Conservation (phyloP, 306 rosid species). For the Quercus gilva region DNA sequence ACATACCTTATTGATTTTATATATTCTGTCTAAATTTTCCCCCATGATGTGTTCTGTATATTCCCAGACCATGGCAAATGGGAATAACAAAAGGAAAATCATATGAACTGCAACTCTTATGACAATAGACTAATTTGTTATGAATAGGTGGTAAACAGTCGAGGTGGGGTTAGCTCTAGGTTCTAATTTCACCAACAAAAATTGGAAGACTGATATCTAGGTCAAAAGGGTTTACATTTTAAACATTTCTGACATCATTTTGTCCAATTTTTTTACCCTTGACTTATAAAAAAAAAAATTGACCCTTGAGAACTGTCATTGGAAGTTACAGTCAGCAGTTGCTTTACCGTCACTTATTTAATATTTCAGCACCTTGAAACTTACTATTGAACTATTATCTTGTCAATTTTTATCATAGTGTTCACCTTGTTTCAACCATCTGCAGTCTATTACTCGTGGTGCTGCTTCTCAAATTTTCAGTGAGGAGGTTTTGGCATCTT, state of each 20-base stretch:
- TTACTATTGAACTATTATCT: neutral
- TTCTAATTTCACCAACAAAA: neutral
- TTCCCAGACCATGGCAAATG: neutral
- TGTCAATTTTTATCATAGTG: neutral
- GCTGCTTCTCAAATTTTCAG: constrained; percentile 61
- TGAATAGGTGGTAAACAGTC: neutral
- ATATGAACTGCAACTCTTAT: neutral
- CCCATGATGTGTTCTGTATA: neutral
- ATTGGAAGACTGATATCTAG: neutral
- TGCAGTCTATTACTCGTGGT: constrained; percentile 60
- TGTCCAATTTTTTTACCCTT: neutral
- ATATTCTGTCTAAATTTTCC: neutral
- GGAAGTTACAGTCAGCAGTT: neutral
- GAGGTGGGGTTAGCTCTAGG: neutral
- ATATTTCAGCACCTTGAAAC: constrained; percentile 6
- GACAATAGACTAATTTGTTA: neutral
- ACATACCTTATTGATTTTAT: neutral
- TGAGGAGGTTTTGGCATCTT: constrained; percentile 74
- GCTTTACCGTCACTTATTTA: neutral
- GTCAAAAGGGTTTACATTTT: neutral
- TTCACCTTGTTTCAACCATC: constrained; percentile 16
- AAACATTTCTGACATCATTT: too few relatives aligned
- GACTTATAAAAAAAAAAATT: neutral
- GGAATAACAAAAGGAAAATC: neutral
- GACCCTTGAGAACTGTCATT: neutral